Evolutionary conservation across 1,284 basidiomycete genomes (phyloP), one percentile per base, ranked within the genome.

Genomic region (Ganoderma lucidum): DNA sequence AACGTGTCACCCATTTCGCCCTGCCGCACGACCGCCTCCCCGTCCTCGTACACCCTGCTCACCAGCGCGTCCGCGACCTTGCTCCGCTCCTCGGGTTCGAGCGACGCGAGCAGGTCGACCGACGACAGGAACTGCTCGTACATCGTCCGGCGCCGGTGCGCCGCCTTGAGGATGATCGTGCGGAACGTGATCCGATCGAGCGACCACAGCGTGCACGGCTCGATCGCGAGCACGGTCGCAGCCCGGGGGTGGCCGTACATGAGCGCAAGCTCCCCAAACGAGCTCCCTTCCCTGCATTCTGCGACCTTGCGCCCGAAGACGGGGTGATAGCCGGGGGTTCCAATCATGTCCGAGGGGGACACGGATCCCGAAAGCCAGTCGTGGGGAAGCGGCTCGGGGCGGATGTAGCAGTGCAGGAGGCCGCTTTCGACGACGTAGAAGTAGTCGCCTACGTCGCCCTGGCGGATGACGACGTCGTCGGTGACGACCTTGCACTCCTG

Each of bases 171-270:
- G 64, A 99, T 93, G 81, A 99, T 99, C n/a, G 96, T 97, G 53
- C 97, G 91, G 91, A 99, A 99, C 0, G 97, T 99, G 76, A 98
- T 96, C 65, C 97, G 93, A 83, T 99, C 97, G 69, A 99, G 86
- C 6, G 95, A 93, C 97, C 97, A 99, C 42, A 99, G 86, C 8
- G 93, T 96, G 64, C 94, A 96, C 0, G 88, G 83, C 66, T 94
- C 91, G 51, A 93, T 90, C 3, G 97, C 92, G 39, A 98, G 83
- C 62, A 99, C 96, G 2, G 96, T 96, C 5, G 98, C 97, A 6
- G 96, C 96, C 62, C 97, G 93, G 41, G 96, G 96, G 76, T 98
- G 96, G 60, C 96, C 96, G 82, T 99, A 98, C 95, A 99, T 97
- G 74, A 99, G 83, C 41, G 98, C 98, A 62, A 99, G 87, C 82